Evolutionary conservation across 441 rosid genomes (phyloP), one percentile per base, ranked within the genome.

Genomic region (Erysimum pusillum): DNA sequence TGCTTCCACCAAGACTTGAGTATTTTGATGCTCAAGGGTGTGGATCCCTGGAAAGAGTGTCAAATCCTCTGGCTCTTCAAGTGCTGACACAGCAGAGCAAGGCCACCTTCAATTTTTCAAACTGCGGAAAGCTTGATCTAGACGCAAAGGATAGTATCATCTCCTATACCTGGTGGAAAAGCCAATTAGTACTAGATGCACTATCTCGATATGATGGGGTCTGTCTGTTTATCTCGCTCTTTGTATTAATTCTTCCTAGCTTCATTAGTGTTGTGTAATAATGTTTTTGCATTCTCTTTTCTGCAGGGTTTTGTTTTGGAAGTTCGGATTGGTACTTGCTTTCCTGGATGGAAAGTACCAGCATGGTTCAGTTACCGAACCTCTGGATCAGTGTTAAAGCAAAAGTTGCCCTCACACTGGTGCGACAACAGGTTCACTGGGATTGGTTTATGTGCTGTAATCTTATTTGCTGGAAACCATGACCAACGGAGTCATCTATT

Each of bases 71-170:
- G 31, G 31, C 31, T 28, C 31, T 28, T 28, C 31, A 28, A 28
- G 31, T 28, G 31, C 4, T 28, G 31, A 28, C 31, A 28, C 31
- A 28, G 31, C 31, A 28, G 4, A 28, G 3, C 31, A 28, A 28
- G 31, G 31, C 31, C 4, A 28, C 4, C 4, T 28, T 28, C 31
- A 52, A 10, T 3, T 76, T 69, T 44, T 20, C 63, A 1, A 76
- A 76, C 34, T 62, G 80, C 35, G 11, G 8, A 17, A 63, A 54
- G 2, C 5, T 76, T 28, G 73, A 76, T 34, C 25, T n/a, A 20
- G 52, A 54, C 5, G 80, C 71, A 54, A 61, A 22, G 38, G 51
- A 49, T 25, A 48, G 1, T 71, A 71, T 71, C 31, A 20, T 49
- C 10, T 71, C 60, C 0, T 61, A 61, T 7, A 46, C 9, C 18